Evolutionary conservation across 345 rosid species (phyloP).

Genomic region (Clausena lansium): DNA sequence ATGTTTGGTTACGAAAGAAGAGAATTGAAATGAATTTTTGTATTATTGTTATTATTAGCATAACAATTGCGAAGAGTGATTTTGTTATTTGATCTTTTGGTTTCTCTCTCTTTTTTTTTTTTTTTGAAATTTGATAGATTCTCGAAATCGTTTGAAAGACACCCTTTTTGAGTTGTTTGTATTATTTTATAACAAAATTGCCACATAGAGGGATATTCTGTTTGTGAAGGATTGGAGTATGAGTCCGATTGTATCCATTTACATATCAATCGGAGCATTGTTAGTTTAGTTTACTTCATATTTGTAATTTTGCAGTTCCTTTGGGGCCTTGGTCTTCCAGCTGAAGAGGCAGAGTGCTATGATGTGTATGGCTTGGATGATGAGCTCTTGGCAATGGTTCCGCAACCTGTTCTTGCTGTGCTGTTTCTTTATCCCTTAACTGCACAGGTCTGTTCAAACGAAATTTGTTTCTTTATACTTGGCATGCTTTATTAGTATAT

Average conservation of each 20-base stretch:
- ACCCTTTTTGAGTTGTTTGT: background rate
- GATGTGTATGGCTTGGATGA: conserved; percentile 93
- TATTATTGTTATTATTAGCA: no score
- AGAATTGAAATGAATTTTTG: background rate
- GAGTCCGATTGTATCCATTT: background rate
- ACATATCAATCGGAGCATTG: background rate
- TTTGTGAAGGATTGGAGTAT: background rate
- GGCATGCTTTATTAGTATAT: background rate
- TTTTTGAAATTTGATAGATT: background rate
- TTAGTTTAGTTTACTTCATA: background rate
- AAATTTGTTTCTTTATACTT: background rate
- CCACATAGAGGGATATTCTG: background rate
- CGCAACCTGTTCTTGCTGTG: conserved; percentile 88
- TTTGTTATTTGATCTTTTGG: background rate
- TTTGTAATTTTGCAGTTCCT: conserved; percentile 54
- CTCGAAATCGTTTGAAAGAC: background rate
- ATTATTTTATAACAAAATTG: background rate
- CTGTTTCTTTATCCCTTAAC: conserved; percentile 86
- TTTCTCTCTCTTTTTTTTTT: no score
- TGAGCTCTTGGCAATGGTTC: conserved; percentile 85
- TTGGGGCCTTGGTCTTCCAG: conserved; percentile 78
- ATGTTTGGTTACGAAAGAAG: conserved; percentile 20
- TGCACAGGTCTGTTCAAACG: conserved; percentile 46
- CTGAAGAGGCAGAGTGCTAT: conserved; percentile 64
- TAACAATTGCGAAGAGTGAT: no score